Conservation (phyloP, 371 early-diverging fungal species). For the Mucor racemosus region DNA sequence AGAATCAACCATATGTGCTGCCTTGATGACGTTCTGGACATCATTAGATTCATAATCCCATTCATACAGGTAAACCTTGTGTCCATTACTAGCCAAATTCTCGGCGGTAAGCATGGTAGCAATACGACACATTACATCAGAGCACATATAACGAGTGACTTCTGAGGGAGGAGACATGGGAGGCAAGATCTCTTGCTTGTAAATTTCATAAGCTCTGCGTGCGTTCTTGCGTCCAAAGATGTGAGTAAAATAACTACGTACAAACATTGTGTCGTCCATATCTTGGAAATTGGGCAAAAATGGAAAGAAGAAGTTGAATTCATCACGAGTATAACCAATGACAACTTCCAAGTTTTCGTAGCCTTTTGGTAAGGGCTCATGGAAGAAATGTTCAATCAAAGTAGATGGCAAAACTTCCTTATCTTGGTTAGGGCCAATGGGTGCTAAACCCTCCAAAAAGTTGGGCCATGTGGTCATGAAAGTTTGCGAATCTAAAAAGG, state of each 20-base stretch:
- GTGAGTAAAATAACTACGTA: constrained; percentile 41
- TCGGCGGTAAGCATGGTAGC: constrained; percentile 34
- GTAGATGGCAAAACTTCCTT: constrained; percentile 19
- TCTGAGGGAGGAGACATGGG: constrained; percentile 41
- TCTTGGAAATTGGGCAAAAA: constrained; percentile 43
- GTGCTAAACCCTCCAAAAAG: constrained; percentile 42
- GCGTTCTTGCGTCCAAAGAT: constrained; percentile 39
- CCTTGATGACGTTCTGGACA: constrained; percentile 42
- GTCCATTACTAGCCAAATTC: constrained; percentile 24
- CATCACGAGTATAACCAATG: constrained; percentile 45
- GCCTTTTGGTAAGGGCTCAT: constrained; percentile 24
- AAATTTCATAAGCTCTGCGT: constrained; percentile 38
- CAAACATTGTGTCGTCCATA: constrained; percentile 40
- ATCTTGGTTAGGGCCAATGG: constrained; percentile 36
- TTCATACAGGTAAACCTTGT: constrained; percentile 38
- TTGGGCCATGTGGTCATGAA: constrained; percentile 49
- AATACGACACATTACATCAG: constrained; percentile 46
- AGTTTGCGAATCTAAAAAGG: constrained; percentile 37
- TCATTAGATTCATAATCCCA: constrained; percentile 46
- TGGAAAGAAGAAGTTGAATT: constrained; percentile 47
- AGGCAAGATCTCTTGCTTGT: constrained; percentile 33
- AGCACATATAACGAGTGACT: constrained; percentile 43
- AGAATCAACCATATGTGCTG: constrained; percentile 51
- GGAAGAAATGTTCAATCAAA: constrained; percentile 30
- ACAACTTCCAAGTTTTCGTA: constrained; percentile 31